phyloP scores from a whole-genome alignment of 1,284 basidiomycete species.

The Amylostereum areolatum region DNA sequence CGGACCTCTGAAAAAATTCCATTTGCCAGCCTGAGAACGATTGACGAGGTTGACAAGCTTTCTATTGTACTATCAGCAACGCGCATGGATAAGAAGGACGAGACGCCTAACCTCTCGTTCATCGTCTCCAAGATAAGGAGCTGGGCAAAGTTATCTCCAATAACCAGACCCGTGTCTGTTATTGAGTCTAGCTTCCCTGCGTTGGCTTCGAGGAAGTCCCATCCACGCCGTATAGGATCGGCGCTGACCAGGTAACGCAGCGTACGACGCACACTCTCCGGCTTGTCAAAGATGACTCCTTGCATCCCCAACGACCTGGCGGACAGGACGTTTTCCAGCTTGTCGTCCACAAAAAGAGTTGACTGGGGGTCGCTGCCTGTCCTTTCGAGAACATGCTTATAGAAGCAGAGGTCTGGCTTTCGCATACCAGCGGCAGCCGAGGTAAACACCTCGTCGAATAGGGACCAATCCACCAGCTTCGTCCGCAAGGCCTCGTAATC shows the following conservation, averaged over 20 bases:
- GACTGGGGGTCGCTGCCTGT: slow-evolving; percentile 31
- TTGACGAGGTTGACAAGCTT: too few species aligned
- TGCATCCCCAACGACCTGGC: slow-evolving; percentile 43
- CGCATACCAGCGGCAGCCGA: slow-evolving; percentile 41
- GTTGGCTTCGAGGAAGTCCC: slow-evolving; percentile 29
- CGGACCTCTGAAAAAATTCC: slow-evolving; percentile 31
- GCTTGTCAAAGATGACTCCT: slow-evolving; percentile 39
- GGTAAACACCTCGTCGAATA: slow-evolving; percentile 46
- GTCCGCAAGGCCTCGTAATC: slow-evolving; percentile 38
- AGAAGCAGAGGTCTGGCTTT: slow-evolving; percentile 47
- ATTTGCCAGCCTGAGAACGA: neutral
- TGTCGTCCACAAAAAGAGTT: slow-evolving; percentile 47
- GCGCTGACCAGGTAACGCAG: slow-evolving; percentile 35
- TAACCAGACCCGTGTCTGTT: slow-evolving; percentile 30
- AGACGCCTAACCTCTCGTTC: slow-evolving; percentile 28
- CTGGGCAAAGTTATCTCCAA: slow-evolving; percentile 45
- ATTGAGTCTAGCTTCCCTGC: slow-evolving; percentile 34
- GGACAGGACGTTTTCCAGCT: slow-evolving; percentile 45
- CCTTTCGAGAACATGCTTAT: slow-evolving; percentile 34
- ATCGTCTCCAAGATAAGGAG: slow-evolving; percentile 45
- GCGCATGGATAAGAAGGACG: too few species aligned
- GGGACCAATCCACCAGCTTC: slow-evolving; percentile 36
- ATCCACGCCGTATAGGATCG: slow-evolving; percentile 35
- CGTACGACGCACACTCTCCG: slow-evolving; percentile 29
- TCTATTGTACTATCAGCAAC: too few species aligned